Evolutionary conservation across 441 rosid genomes (phyloP), one percentile per base, ranked within the genome.

Genomic region (Bruguiera hainesii): DNA sequence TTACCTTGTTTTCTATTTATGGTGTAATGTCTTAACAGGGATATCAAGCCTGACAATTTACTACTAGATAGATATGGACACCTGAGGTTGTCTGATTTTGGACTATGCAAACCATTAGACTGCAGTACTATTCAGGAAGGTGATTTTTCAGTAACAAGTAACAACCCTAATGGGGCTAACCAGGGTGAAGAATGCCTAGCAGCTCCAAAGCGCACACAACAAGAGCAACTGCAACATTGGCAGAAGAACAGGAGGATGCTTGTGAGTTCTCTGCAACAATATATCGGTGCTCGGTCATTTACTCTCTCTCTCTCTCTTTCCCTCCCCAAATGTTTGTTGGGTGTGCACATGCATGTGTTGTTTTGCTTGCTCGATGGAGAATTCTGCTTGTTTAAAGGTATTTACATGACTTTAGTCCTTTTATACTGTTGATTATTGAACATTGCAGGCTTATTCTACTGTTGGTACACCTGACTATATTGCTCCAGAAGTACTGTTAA

Each of bases 391-490:
- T 42, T 42, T 42, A 42, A 42, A 42, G 48, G 16, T 42, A 13
- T 42, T 42, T 42, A 42, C 18, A 3, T 3, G 48, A 42, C 48
- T 42, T 42, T 13, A 42, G 16, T 42, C 15, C 8, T 60, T 8
- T 42, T 16, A 61, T 61, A 42, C 21, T 13, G 23, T 63, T 25
- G 25, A 55, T 42, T 23, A n/a, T 4, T 72, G 66, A 58, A 67
- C 69, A 60, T 61, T 63, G 61, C 83, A 91, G 96, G 96, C 97
- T 39, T 91, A 89, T 85, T 91, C 98, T 13, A 91, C 98, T 20
- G 96, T 89, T 66, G 98, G 98, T 28, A 88, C 98, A 58, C 96
- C 98, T 4, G 97, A 91, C 70, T 89, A 91, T 73, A 89, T 91
- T 70, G 97, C 97, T 57, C 96, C 96, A 55, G 94, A 89, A 81